These are phyloP conservation scores for Erysiphe neolycopersici DNA, from an alignment of 2,329 filamentous ascomycete species.

Conservation along the genomic window DNA sequence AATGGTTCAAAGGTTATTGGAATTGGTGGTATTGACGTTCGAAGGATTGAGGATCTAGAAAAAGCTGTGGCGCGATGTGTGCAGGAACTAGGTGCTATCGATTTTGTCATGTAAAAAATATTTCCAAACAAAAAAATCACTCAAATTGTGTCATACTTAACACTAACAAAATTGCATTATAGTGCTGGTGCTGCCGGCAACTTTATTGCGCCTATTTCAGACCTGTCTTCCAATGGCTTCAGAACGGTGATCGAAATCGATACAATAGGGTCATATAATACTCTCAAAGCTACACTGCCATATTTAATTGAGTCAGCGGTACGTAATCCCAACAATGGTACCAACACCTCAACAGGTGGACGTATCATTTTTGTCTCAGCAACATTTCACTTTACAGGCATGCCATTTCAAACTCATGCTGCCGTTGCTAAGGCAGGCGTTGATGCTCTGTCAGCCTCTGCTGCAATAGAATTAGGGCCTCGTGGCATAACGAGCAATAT, in stretches of 20 bases:
- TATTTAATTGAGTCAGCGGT: constrained; percentile 51
- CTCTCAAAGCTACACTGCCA: constrained; percentile 70
- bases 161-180: not conserved
- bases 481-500: constrained; percentile 68
- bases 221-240: constrained; percentile 70
- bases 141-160: too few relatives aligned
- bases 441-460: constrained; percentile 54
- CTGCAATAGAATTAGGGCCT: constrained; percentile 76
- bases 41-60: constrained; percentile 41
- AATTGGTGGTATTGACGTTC: constrained; percentile 56
- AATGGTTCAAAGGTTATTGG: constrained; percentile 63
- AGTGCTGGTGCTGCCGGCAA: constrained; percentile 90
- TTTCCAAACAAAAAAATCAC: too few relatives aligned
- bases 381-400: constrained; percentile 71
- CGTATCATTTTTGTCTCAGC: constrained; percentile 78
- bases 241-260: constrained; percentile 93
- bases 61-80: constrained; percentile 55
- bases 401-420: constrained; percentile 72
- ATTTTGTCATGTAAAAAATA: constrained; percentile 56
- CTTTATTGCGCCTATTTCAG: constrained; percentile 65
- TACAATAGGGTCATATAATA: constrained; percentile 80
- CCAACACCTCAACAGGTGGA: constrained; percentile 35
- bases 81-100: constrained; percentile 62
- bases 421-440: constrained; percentile 75
- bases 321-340: constrained; percentile 28